Evolutionary conservation across 495 filamentous ascomycete genomes (phyloP).

Genomic region (Parmelia sp.): DNA sequence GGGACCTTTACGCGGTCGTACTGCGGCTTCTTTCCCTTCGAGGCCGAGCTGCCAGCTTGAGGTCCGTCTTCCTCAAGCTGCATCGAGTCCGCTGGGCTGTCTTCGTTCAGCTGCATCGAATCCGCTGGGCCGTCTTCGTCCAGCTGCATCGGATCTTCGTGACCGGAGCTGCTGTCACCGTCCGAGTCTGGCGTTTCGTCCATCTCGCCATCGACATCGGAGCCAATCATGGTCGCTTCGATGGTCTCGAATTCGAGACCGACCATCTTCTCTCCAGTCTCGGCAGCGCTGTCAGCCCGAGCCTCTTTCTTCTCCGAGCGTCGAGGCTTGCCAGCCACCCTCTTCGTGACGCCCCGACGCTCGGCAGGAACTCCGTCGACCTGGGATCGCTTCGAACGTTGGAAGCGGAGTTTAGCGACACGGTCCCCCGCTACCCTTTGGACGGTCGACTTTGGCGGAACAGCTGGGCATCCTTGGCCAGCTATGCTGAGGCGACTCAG

Average conservation of each 20-base stretch:
- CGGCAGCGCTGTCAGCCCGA: background rate
- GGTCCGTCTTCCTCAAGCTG: background rate
- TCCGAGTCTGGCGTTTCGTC: background rate
- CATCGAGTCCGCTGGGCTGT: background rate
- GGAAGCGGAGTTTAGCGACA: background rate
- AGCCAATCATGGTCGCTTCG: background rate
- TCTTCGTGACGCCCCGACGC: background rate
- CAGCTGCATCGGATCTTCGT: background rate
- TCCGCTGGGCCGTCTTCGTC: background rate
- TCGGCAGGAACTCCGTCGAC: background rate
- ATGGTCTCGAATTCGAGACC: background rate
- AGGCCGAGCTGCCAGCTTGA: background rate
- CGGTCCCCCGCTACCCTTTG: background rate
- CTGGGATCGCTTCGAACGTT: background rate
- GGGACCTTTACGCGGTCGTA: background rate
- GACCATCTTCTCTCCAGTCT: background rate
- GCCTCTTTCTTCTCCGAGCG: background rate
- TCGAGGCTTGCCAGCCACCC: background rate
- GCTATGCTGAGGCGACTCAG: too few relatives aligned
- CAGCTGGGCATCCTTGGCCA: too few relatives aligned
- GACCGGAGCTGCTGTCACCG: background rate
- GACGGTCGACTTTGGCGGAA: background rate
- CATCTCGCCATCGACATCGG: background rate
- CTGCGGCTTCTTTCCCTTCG: background rate
- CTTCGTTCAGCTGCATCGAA: background rate